A percentile compares a stretch with the other conserved stretches of the same genome.
These are phyloP conservation scores for Fusarium chuoi DNA, from an alignment of 2,329 filamentous ascomycete species.

Conservation along the genomic window DNA sequence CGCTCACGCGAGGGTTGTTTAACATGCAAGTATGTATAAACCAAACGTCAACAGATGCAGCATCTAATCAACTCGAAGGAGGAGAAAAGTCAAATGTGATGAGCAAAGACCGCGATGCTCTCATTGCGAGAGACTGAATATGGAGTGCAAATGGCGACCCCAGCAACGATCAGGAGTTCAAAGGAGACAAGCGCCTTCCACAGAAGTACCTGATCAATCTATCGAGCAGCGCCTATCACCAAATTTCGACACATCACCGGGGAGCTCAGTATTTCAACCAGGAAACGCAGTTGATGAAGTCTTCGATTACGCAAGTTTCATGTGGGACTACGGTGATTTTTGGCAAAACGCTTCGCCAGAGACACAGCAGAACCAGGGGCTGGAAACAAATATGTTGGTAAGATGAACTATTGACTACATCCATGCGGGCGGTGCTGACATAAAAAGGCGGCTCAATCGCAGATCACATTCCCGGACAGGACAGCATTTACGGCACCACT, in stretches of 20 bases:
- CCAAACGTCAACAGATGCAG: fast-evolving
- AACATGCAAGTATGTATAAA: constrained; percentile 54
- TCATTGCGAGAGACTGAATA: constrained; percentile 62
- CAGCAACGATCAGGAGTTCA: constrained; percentile 43
- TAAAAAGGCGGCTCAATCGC: constrained; percentile 33
- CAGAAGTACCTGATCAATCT: constrained; percentile 5
- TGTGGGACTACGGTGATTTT: constrained; percentile 56
- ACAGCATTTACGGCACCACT: constrained; percentile 32
- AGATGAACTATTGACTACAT: background rate
- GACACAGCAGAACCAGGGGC: constrained; percentile 35
- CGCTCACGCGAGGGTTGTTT: constrained; percentile 51
- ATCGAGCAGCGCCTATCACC: constrained; percentile 43
- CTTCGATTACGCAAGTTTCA: constrained; percentile 60
- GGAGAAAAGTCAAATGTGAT: constrained; percentile 62
- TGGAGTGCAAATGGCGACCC: constrained; percentile 62
- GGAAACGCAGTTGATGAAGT: constrained; percentile 53
- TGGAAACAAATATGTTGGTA: constrained; percentile 40
- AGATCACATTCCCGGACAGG: constrained; percentile 40
- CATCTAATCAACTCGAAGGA: constrained; percentile 42
- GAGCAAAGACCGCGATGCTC: constrained; percentile 61
- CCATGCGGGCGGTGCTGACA: background rate
- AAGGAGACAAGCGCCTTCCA: constrained; percentile 20
- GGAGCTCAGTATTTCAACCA: constrained; percentile 41
- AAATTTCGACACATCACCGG: constrained; percentile 44
- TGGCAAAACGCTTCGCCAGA: constrained; percentile 49